Base-by-base conservation (phyloP, 495 filamentous ascomycete species). In the Lichenothelia convexa region DNA sequence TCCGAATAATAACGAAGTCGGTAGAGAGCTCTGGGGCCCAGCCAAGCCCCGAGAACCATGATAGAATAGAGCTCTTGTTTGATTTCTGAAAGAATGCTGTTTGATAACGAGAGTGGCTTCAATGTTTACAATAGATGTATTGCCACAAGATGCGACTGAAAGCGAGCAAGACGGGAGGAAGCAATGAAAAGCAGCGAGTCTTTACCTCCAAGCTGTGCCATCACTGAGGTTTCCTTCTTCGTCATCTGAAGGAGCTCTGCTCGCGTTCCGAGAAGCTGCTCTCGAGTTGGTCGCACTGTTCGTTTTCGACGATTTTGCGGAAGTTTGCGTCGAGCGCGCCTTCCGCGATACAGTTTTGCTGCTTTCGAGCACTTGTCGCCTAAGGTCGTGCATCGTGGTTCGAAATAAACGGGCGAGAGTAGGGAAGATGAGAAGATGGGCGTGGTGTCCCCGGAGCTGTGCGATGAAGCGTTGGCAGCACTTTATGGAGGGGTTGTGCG, bases 321-420 rank as follows among this genome's bases (percentile, higher is more conserved):
- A 80, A 8, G 71, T 71, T 32, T 73, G 67, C 33, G 71, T 67
- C 11, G 79, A 80, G 34, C 73, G 75, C 5, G 85, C 85, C 59
- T 93, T 93, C 50, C 78, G 74, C 23, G 89, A 94, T 34, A 89
- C 66, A 23, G 87, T 97, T 64, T 97, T 97, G 53, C 75, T 73
- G 60, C 76, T 80, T 62, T 86, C 80, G 18, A 81, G 66, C 22
- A 80, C 83, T 54, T 80, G 80, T 51, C 86, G 75, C 47, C 81
- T 71, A 36, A 94, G 69, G 48, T 82, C 75, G 52, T 66, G 75
- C 80, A 83, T 85, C 8, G 1, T 33, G 31, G 9, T 13, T 29
- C 24, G 15, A 13, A 29, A 27, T 27, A 29, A 1, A 9, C 9
- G 15, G 24, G 24, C 24, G 24, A 29, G 2, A 29, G 24, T 2